phyloP scores from a whole-genome alignment of 106 monocot species.

The Allium sativum region DNA sequence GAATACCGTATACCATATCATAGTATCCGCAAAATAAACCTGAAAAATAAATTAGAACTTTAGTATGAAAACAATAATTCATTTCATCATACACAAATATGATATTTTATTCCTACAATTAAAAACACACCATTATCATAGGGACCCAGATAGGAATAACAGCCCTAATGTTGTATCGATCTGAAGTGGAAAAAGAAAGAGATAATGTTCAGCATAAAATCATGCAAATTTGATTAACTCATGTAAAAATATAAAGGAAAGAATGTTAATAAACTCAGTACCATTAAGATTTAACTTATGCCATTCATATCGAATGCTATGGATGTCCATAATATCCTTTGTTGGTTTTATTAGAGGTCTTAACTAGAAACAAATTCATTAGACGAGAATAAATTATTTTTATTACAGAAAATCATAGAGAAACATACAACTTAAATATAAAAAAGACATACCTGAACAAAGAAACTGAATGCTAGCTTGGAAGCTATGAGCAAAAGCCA shows the following conservation, averaged over 20 bases:
- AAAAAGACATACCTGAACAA: slow-evolving; percentile 41
- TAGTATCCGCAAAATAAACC: slow-evolving; percentile 99
- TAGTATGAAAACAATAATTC: not conserved
- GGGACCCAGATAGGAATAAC: slow-evolving; percentile 80
- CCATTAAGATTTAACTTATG: slow-evolving; percentile 94
- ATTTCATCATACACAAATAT: not conserved
- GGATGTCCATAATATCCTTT: slow-evolving; percentile 90
- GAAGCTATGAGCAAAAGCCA: slow-evolving; percentile 79
- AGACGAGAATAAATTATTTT: too few relatives aligned
- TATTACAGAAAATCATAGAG: not conserved
- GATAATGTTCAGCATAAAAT: slow-evolving; percentile 3
- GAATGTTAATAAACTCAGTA: slow-evolving; percentile 12
- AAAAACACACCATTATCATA: slow-evolving; percentile 57
- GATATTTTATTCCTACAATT: not conserved
- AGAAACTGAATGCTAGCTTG: slow-evolving; percentile 87
- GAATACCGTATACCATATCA: slow-evolving; percentile 96
- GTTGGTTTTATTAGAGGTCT: slow-evolving; percentile 82
- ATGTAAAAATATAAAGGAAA: slow-evolving; percentile 5
- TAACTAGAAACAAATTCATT: slow-evolving; percentile 34
- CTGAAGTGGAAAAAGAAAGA: slow-evolving; percentile 43
- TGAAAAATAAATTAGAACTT: slow-evolving; percentile 13
- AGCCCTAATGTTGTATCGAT: slow-evolving; percentile 62
- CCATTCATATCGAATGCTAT: slow-evolving; percentile 74
- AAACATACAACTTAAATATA: slow-evolving; percentile 1
- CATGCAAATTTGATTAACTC: not conserved